Conservation (phyloP, 1,284 basidiomycete species). For the Marasmius tenuissimus region DNA sequence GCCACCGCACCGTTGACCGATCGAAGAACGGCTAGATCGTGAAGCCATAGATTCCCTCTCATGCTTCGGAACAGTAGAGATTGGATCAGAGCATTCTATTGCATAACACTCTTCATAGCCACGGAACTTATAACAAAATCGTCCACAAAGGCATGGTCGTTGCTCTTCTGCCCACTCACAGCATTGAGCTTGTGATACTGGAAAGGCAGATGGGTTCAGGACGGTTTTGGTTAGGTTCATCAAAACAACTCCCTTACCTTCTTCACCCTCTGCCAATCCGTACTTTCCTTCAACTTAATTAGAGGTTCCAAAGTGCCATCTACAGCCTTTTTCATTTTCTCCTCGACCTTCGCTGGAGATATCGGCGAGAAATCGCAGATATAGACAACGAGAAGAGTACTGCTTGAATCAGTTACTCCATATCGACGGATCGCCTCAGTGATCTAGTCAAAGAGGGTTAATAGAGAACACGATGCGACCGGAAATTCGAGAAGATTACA, state of each 20-base stretch:
- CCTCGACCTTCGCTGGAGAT: slow-evolving; percentile 35
- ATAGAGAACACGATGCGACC: not conserved
- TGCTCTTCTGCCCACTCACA: slow-evolving; percentile 43
- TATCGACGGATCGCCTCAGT: slow-evolving; percentile 84
- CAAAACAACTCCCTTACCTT: slow-evolving; percentile 50
- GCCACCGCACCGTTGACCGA: not conserved
- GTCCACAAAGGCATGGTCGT: slow-evolving; percentile 53
- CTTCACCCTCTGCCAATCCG: slow-evolving; percentile 72
- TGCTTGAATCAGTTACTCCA: slow-evolving; percentile 73
- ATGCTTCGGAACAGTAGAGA: not conserved
- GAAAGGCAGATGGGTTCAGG: not conserved
- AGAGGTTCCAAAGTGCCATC: slow-evolving; percentile 54
- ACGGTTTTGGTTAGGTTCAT: not conserved
- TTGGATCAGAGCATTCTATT: slow-evolving; percentile 21
- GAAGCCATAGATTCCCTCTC: not conserved
- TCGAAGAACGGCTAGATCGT: not conserved
- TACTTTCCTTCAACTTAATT: slow-evolving; percentile 45
- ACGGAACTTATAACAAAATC: slow-evolving; percentile 74
- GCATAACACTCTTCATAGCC: slow-evolving; percentile 77
- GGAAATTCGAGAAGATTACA: slow-evolving; percentile 34
- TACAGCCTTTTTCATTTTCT: slow-evolving; percentile 56
- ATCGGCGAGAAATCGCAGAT: slow-evolving; percentile 45
- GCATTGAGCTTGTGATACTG: slow-evolving; percentile 78
- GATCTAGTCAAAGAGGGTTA: slow-evolving; percentile 51
- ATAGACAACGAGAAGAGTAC: slow-evolving; percentile 72